Evolutionary conservation across 108 stramenopile genomes (phyloP), one percentile per base, ranked within the genome.

Genomic region (Cylindrotheca fusiformis): DNA sequence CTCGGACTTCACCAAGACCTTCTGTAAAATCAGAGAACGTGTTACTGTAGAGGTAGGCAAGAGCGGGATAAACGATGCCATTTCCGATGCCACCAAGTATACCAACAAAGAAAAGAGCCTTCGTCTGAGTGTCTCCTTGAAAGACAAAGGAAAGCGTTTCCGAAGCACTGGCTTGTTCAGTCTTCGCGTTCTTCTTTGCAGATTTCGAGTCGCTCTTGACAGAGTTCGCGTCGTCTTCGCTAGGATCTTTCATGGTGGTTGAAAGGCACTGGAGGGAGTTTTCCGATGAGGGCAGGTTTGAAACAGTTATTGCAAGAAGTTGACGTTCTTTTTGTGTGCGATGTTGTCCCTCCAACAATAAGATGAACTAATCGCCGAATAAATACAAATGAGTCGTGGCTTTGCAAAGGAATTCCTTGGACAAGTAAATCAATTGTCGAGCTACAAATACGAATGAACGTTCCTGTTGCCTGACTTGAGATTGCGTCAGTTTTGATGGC

Each of bases 21-120:
- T 84, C 33, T 2, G 68, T 65, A 25, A 87, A 58, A 29, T 76
- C 65, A 1, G 75, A 50, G 59, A 87, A 87, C 30, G 78, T 67
- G 20, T 57, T 72, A 47, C 69, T 61, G 68, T 83, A 87, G 0
- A 91, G 25, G 22, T 74, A 87, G 26, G 84, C 89, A 26, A 91
- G 56, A 1, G 57, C 56, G 22, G 84, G 84, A 54, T 79, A 85
- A 18, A 51, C 50, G 18, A 22, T 19, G 20, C 50, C 50, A 51
- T 51, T 79, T 12, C 67, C 62, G 58, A 79, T 63, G 10, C 60
- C 82, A 0, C 49, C 77, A 19, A 80, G 14, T 19, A 52, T 20
- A 21, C 82, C 82, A 27, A 78, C 0, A 24, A 27, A 24, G 61
- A 79, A 77, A 21, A 83, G 17, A 12, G 74, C 0, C n/a, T 50